Base-by-base conservation (phyloP, 139 green algal genomes). In the Picochlorum sp. region DNA sequence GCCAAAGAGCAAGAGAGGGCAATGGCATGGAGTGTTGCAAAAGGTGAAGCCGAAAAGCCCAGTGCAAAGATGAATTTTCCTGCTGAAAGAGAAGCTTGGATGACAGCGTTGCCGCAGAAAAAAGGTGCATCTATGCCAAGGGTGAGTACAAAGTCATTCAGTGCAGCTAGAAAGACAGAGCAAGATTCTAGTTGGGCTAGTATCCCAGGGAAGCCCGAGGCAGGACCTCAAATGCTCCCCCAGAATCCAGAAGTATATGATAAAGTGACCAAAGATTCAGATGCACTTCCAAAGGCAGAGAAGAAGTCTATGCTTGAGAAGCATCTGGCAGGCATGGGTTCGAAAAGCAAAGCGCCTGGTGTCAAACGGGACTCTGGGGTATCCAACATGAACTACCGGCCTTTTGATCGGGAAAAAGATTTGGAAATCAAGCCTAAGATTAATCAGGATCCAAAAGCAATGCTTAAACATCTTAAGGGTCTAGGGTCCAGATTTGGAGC, bases 321-420 rank as follows among this genome's bases (percentile, higher is more conserved):
- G 69, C 84, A 91, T 45, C 14, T 65, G 16, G 79, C 87, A 61
- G 54, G 37, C 26, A 18, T 39, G 37, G 16, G 10, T 1, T 25
- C 50, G 7, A 9, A 7, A 29, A 12, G 28, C n/a, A 66, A 78
- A 40, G 69, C 78, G 62, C n/a, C 14, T n/a, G 45, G 54, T 22
- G 43, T 29, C 24, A 28, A 66, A 50, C 36, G 33, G 13, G 43
- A 31, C 16, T 63, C 24, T 32, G 26, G 5, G 6, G 20, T 12
- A 4, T 33, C 33, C 2, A 26, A 66, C 2, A 89, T 81, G 83
- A 64, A 69, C 18, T 47, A 47, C 16, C 20, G 12, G 40, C 84
- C 82, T 0, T 92, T 86, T 64, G 81, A 90, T 67, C 61, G 83
- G 0, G 84, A 92, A n/a, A 81, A 72, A 47, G 84, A 73, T 56